Percentiles rank a stretch among this genome's conserved stretches.
These are phyloP conservation scores for Parascedosporium putredinis DNA, from an alignment of 2,329 filamentous ascomycete genomes.

Conservation along the genomic window DNA sequence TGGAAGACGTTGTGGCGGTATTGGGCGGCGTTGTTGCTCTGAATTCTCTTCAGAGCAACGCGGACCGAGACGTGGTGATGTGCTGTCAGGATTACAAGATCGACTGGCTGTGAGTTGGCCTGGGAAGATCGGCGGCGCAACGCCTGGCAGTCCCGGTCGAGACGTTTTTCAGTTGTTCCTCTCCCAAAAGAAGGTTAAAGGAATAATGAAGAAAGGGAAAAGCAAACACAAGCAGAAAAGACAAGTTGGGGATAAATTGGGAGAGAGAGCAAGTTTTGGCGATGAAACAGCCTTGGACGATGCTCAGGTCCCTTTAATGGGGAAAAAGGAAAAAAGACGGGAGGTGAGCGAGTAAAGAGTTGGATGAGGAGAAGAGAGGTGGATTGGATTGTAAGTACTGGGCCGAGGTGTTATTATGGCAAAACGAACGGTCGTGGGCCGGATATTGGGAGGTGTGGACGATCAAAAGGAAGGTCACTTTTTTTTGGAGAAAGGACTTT, in stretches of 20 bases:
- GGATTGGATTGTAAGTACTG: background rate
- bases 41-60: slow-evolving; percentile 6
- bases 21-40: slow-evolving; percentile 5
- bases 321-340: background rate
- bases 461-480: background rate
- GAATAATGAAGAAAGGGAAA: background rate
- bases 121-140: background rate
- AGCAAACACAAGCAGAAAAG: background rate
- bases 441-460: slow-evolving; percentile 5
- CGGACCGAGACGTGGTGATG: background rate
- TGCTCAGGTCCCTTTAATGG: background rate
- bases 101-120: slow-evolving; percentile 3
- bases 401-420: slow-evolving; percentile 8
- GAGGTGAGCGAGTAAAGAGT: background rate
- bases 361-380: background rate
- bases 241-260: background rate
- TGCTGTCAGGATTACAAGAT: slow-evolving; percentile 6
- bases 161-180: background rate
- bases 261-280: slow-evolving; percentile 5
- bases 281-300: slow-evolving; percentile 4
- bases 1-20: slow-evolving; percentile 8
- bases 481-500: background rate
- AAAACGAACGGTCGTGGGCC: slow-evolving; percentile 1
- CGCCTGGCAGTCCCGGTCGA: background rate
- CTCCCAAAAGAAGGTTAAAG: background rate